A percentile compares a stretch with the other conserved stretches of the same genome.
These are phyloP conservation scores for Otatea glauca DNA, from an alignment of 176 grass and related monocot species.

Conservation along the genomic window DNA sequence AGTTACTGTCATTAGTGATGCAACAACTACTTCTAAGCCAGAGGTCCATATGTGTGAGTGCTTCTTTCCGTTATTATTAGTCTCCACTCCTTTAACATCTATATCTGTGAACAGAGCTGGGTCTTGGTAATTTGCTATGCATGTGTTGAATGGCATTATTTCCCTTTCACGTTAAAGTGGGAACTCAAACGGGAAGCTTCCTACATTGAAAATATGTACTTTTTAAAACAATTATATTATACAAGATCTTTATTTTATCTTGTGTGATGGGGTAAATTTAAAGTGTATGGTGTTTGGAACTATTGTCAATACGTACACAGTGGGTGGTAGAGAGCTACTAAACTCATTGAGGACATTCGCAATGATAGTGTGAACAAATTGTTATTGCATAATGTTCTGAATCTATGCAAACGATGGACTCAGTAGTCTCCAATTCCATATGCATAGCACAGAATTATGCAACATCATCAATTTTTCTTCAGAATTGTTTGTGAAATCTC, in stretches of 20 bases:
- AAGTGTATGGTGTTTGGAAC: background rate
- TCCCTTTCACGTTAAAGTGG: background rate
- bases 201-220: background rate
- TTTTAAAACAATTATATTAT: background rate
- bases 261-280: background rate
- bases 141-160: background rate
- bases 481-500: no score
- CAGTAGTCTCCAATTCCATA: no score
- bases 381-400: no score
- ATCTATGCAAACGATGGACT: no score
- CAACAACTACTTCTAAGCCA: slow-evolving; percentile 78
- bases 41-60: slow-evolving; percentile 83
- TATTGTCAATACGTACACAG: background rate
- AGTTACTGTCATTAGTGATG: slow-evolving; percentile 78
- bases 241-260: background rate
- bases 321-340: background rate
- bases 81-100: background rate
- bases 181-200: background rate
- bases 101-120: background rate
- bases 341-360: background rate
- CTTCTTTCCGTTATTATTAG: background rate
- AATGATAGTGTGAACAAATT: background rate
- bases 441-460: background rate
- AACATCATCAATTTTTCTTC: background rate
- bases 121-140: background rate